phyloP scores from a whole-genome alignment of 2,329 filamentous ascomycete genomes.

The Trichoderma sp. region DNA sequence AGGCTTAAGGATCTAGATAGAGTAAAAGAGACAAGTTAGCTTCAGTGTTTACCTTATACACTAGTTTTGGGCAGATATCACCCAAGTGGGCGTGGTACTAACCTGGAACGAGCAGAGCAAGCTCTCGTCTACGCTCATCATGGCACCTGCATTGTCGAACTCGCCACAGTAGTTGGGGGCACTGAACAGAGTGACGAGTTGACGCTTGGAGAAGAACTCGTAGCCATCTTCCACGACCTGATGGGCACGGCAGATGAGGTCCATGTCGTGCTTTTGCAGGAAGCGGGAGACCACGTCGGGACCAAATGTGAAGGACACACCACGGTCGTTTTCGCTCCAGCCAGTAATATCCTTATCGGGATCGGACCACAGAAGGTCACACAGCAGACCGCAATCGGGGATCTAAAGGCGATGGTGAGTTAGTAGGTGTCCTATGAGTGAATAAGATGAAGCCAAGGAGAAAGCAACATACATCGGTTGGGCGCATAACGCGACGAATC shows the following conservation, averaged over 20 bases:
- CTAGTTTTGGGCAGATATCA: neutral
- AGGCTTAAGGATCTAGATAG: constrained; percentile 86
- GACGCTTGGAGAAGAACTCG: constrained; percentile 98
- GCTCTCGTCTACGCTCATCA: constrained; percentile 99
- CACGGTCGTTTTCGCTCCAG: constrained; percentile 98
- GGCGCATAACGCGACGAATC: constrained; percentile 97
- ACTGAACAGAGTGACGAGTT: constrained; percentile 95
- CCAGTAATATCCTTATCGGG: constrained; percentile 99
- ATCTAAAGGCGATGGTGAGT: constrained; percentile 62
- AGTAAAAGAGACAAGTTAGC: neutral
- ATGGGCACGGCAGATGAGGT: constrained; percentile 97
- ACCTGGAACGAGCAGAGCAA: constrained; percentile 99
- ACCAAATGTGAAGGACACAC: constrained; percentile 98
- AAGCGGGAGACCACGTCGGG: constrained; percentile 97
- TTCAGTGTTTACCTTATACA: neutral
- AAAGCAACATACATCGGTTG: constrained; percentile 81
- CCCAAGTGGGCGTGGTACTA: constrained; percentile 34
- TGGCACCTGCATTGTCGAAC: constrained; percentile 98
- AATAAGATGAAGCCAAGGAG: neutral
- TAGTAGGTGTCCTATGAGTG: constrained; percentile 18
- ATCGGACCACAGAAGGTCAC: constrained; percentile 97
- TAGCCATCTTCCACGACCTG: constrained; percentile 99
- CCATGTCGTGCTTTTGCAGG: constrained; percentile 99
- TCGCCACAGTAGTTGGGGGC: constrained; percentile 99
- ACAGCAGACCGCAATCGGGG: constrained; percentile 94